phyloP scores from a whole-genome alignment of 192 early-diverging fungal genomes.

The Coemansia sp. region DNA sequence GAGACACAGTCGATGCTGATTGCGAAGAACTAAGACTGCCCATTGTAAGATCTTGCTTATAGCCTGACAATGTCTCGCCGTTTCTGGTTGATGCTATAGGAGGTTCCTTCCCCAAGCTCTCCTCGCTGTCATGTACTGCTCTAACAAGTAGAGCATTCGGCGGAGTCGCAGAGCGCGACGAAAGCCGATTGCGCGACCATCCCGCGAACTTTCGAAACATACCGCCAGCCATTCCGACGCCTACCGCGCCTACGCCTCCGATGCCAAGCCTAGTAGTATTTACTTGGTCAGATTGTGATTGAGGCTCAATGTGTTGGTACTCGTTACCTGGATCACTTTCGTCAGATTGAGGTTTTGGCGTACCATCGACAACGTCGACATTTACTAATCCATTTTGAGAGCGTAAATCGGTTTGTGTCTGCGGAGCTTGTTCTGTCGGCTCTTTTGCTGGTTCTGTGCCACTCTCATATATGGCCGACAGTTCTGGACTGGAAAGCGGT shows the following conservation, averaged over 20 bases:
- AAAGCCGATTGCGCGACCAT: slow-evolving; percentile 28
- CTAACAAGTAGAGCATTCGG: slow-evolving; percentile 2
- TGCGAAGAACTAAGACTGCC: slow-evolving; percentile 19
- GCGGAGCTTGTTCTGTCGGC: slow-evolving; percentile 13
- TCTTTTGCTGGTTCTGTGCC: background rate
- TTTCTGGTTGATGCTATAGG: background rate
- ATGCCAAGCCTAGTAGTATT: background rate
- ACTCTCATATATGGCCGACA: background rate
- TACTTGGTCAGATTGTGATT: background rate
- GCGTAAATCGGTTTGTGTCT: background rate
- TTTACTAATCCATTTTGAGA: background rate
- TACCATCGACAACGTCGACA: background rate
- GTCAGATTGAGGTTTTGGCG: background rate
- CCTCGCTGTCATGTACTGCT: background rate
- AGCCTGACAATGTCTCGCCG: background rate
- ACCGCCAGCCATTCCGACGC: slow-evolving; percentile 33
- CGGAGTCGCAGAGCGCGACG: slow-evolving; percentile 17
- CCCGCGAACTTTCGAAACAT: slow-evolving; percentile 34
- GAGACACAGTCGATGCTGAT: slow-evolving; percentile 38
- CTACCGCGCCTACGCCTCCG: background rate
- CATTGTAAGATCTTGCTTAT: slow-evolving; percentile 8
- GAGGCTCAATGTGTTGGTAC: background rate
- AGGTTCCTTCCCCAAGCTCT: background rate
- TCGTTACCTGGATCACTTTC: background rate
- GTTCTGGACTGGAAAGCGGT: slow-evolving; percentile 6